A percentile compares a stretch with the other conserved stretches of the same genome.
These are phyloP conservation scores for Echeveria elegans DNA, from an alignment of 164 flowering plant species.

Conservation along the genomic window DNA sequence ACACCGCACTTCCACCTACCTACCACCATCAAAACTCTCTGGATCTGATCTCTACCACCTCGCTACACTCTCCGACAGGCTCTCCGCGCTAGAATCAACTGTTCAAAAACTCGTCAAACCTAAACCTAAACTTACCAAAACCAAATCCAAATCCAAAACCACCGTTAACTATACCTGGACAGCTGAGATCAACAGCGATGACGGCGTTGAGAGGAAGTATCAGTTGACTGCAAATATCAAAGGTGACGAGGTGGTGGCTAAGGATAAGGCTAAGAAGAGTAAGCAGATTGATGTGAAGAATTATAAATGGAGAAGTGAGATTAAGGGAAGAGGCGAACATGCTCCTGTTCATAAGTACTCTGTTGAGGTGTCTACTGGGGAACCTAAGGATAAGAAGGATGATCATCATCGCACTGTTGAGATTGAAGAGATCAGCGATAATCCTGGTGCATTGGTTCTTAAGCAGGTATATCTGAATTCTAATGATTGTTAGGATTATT, in stretches of 20 bases:
- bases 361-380: slow-evolving; percentile 35
- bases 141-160: background rate
- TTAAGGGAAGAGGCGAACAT: too few relatives aligned
- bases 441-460: slow-evolving; percentile 49
- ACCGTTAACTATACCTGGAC: slow-evolving; percentile 25
- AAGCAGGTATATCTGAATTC: slow-evolving; percentile 57
- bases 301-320: slow-evolving; percentile 36
- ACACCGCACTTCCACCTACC: background rate
- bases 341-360: too few relatives aligned
- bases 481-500: too few relatives aligned
- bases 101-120: slow-evolving; percentile 20
- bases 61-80: slow-evolving; percentile 36
- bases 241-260: slow-evolving; percentile 12
- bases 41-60: slow-evolving; percentile 25
- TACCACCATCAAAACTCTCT: slow-evolving; percentile 12
- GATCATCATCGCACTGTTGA: slow-evolving; percentile 36
- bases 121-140: background rate
- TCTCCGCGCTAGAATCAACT: slow-evolving; percentile 23
- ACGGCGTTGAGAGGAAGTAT: slow-evolving; percentile 44
- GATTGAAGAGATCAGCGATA: slow-evolving; percentile 58
- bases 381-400: slow-evolving; percentile 20
- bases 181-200: slow-evolving; percentile 23
- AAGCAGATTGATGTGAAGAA: background rate
- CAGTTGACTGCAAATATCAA: slow-evolving; percentile 64
- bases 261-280: slow-evolving; percentile 9